Percentiles rank a stretch among this genome's conserved stretches.
These are phyloP conservation scores for Limnanthes douglasii DNA, from an alignment of 345 rosid species.

Conservation along the genomic window DNA sequence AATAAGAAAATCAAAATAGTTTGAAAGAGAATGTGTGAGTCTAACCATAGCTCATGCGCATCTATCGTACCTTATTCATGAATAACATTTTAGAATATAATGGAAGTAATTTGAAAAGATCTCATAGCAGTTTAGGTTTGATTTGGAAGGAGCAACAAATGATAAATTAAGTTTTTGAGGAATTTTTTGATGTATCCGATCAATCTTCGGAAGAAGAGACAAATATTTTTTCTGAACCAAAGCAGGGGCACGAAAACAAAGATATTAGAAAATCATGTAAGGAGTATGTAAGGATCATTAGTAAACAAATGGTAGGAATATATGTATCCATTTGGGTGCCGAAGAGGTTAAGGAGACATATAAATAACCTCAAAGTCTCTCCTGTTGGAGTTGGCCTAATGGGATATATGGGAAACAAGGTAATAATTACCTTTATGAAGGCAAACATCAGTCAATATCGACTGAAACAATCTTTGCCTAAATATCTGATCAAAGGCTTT, in stretches of 20 bases:
- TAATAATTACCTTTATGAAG: too few relatives aligned
- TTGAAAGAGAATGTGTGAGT: too few relatives aligned
- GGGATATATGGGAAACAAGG: slow-evolving; percentile 99
- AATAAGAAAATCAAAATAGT: too few relatives aligned
- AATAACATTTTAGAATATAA: too few relatives aligned
- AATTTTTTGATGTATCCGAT: slow-evolving; percentile 21
- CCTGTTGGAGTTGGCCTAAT: slow-evolving; percentile 96
- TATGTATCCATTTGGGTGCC: slow-evolving; percentile 91
- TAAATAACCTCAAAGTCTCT: slow-evolving; percentile 84
- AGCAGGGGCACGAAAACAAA: slow-evolving; percentile 10
- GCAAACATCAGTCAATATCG: too few relatives aligned
- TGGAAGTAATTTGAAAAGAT: slow-evolving; percentile 37
- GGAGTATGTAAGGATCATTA: slow-evolving; percentile 66
- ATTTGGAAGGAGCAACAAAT: slow-evolving; percentile 25
- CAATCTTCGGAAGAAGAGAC: slow-evolving; percentile 36
- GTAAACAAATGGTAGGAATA: slow-evolving; percentile 99
- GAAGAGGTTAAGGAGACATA: slow-evolving; percentile 62
- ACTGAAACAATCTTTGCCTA: too few relatives aligned
- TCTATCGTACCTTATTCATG: too few relatives aligned
- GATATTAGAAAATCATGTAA: slow-evolving; percentile 15
- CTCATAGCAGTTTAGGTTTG: slow-evolving; percentile 45
- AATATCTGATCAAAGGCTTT: slow-evolving; percentile 8
- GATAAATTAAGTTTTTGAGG: slow-evolving; percentile 24
- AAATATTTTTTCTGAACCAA: slow-evolving; percentile 20
- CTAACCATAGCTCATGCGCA: too few relatives aligned